Evolutionary conservation across 129 eudicot genomes (phyloP), one percentile per base, ranked within the genome.

Genomic region (Ambrosia artemisiifolia): DNA sequence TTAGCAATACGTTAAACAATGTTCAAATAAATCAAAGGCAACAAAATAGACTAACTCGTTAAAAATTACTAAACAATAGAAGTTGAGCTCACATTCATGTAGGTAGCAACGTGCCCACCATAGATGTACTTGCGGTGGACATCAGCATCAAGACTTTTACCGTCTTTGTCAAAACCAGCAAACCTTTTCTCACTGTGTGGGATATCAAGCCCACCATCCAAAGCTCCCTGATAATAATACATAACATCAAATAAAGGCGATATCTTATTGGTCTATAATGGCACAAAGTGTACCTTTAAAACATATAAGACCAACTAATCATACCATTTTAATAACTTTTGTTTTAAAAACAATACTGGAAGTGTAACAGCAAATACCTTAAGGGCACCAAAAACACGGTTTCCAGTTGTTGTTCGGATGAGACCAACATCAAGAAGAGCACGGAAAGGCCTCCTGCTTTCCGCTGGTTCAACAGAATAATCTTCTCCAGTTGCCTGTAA

Each of bases 111-210:
- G 13, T 60, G 65, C 65, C 65, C 65, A 0, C 65, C 65, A 60
- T 30, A 60, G 11, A 60, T 60, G 65, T 60, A 60, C 10, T 60
- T 60, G 43, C 65, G 65, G 65, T 60, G 65, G 0, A 60, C 65
- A 60, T 60, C 65, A 60, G 95, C 70, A 67, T 90, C 96, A 76
- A 87, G 96, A 18, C 80, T 83, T 77, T 87, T 90, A 55, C 67
- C 63, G 6, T 90, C 96, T 85, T 90, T 90, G 66, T 69, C 60
- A 33, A 75, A 90, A 17, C 96, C 96, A 78, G 95, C 96, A 79
- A 90, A 90, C 46, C 95, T 80, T 80, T 90, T 90, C 2, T 85
- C 96, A 60, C 95, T 87, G 80, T 87, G 96, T 14, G 96, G 96
- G 65, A 90, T 87, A 43, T 90, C 71, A 48, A 90, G 80, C 1